Evolutionary conservation across 495 filamentous ascomycete species (phyloP).

Genomic region (Haplographium delicatum): DNA sequence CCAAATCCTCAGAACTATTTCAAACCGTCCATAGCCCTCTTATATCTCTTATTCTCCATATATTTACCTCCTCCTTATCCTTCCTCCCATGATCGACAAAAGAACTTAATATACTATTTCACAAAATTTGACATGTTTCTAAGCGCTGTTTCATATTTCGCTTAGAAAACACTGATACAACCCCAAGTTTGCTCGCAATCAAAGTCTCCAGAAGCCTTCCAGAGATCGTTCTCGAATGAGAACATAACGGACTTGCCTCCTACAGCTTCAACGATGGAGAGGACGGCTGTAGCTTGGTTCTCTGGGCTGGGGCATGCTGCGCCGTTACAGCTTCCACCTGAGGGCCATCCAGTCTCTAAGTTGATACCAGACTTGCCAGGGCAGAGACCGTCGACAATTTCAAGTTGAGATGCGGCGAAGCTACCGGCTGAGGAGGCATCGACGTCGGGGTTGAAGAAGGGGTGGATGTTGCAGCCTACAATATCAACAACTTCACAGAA

Average conservation of each 20-base stretch:
- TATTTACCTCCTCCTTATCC: not conserved
- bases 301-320: slow-evolving; percentile 56
- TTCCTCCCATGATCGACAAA: slow-evolving; percentile 4
- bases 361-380: slow-evolving; percentile 59
- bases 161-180: slow-evolving; percentile 49
- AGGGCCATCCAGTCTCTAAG: slow-evolving; percentile 92
- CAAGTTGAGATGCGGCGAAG: slow-evolving; percentile 65
- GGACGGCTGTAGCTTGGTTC: slow-evolving; percentile 69
- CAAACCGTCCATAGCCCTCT: slow-evolving; percentile 9
- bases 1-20: slow-evolving; percentile 9
- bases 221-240: slow-evolving; percentile 71
- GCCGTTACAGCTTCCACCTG: slow-evolving; percentile 60
- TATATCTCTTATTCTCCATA: not conserved
- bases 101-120: not conserved
- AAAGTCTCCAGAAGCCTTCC: slow-evolving; percentile 70
- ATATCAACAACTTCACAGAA: slow-evolving; percentile 75
- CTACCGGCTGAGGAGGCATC: slow-evolving; percentile 58
- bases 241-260: slow-evolving; percentile 67
- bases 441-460: slow-evolving; percentile 80
- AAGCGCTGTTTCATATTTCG: not conserved
- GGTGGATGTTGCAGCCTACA: slow-evolving; percentile 78
- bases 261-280: slow-evolving; percentile 48
- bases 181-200: slow-evolving; percentile 81
- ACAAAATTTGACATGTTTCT: not conserved
- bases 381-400: slow-evolving; percentile 61